Base-by-base conservation (phyloP, 345 rosid genomes). In the Orychophragmus violaceus region DNA sequence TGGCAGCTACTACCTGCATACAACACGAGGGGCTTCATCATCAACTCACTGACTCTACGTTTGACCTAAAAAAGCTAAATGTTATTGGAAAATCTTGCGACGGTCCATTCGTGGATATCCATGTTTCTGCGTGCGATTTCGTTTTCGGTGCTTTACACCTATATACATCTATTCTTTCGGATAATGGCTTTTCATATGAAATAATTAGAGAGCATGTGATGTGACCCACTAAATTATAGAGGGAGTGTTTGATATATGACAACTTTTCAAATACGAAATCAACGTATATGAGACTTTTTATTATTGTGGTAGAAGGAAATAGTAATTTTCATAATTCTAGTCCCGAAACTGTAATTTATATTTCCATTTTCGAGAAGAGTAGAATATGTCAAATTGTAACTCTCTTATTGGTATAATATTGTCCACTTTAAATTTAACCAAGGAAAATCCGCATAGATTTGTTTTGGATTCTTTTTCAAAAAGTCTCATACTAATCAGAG, bases 101-200 rank as follows among this genome's bases (percentile, higher is more conserved):
- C 57, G 62, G 68, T 60, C 72, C 72, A 66, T 52, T 67, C 58
- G 77, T 74, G 72, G 77, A 73, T 66, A 59, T 66, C 46, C 44
- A 66, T 73, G 71, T 64, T 37, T 57, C 66, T 56, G 16, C 63
- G n/a, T 44, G 18, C 65, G 18, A 19, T 71, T 6, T 55, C 30
- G 44, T 55, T 45, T 55, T 71, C 51, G 13, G 42, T 7, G 19
- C 46, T 64, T 45, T 55, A 71, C 24, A 53, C 55, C 41, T 52
- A 61, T 70, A 16, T 49, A 37, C 44, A 14, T 41, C 52, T 33
- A 13, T 24, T 50, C 28, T 29, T 62, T 33, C 24, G 12, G 70
- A 57, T 57, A 57, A 72, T 72, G 50, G 70, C 50, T 71, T 63
- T 49, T 55, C 75, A 56, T 54, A 48, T 37, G 24, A 64, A 72